Evolutionary conservation across 192 early-diverging fungal genomes (phyloP).

Genomic region (Glomus cerebriforme): DNA sequence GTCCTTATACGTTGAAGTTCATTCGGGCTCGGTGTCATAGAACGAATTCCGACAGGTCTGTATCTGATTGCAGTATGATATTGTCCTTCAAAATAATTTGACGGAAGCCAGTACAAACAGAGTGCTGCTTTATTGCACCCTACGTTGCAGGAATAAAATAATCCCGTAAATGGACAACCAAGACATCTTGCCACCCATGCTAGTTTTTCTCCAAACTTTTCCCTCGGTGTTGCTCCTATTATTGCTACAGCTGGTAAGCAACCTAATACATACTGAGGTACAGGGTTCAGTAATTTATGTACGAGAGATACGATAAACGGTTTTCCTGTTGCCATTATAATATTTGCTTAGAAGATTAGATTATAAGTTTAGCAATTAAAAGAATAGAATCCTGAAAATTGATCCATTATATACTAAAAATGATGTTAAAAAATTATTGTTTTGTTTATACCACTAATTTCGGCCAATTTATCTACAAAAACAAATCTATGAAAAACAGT

Average conservation of each 20-base stretch:
- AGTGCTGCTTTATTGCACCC: neutral
- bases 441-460: too few relatives aligned
- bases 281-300: neutral
- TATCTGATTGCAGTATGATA: neutral
- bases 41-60: neutral
- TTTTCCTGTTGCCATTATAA: too few relatives aligned
- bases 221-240: neutral
- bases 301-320: neutral
- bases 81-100: neutral
- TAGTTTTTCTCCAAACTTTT: neutral
- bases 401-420: too few relatives aligned
- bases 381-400: too few relatives aligned
- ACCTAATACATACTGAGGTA: slow-evolving; percentile 10
- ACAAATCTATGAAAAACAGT: too few relatives aligned
- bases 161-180: neutral
- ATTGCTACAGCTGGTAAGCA: neutral
- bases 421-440: too few relatives aligned
- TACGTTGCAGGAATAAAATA: neutral
- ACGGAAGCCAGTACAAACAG: neutral
- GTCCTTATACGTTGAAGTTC: neutral
- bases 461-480: too few relatives aligned
- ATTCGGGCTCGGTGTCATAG: neutral
- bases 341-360: too few relatives aligned
- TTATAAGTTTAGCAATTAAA: too few relatives aligned
- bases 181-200: neutral